Conservation (phyloP, 2,329 filamentous ascomycete genomes). For the Seiridium cupressi region DNA sequence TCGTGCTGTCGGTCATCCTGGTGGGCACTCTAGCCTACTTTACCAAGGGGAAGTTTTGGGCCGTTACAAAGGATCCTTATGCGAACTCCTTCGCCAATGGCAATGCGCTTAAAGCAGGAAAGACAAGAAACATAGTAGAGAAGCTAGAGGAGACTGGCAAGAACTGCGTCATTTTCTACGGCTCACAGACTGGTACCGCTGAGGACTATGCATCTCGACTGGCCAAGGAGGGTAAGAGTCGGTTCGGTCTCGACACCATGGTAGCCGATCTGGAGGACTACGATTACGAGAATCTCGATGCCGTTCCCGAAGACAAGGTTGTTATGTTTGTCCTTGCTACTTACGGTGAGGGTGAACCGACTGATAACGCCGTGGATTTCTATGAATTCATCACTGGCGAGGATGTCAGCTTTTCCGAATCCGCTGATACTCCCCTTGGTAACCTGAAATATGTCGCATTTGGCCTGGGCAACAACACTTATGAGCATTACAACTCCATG, state of each 20-base stretch:
- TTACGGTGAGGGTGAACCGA: slow-evolving; percentile 97
- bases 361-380: slow-evolving; percentile 98
- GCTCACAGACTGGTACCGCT: slow-evolving; percentile 95
- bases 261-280: slow-evolving; percentile 97
- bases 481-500: slow-evolving; percentile 99
- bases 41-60: slow-evolving; percentile 96
- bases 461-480: slow-evolving; percentile 97
- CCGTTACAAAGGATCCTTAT: slow-evolving; percentile 83
- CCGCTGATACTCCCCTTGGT: slow-evolving; percentile 68
- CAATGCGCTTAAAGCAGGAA: slow-evolving; percentile 71
- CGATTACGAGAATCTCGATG: slow-evolving; percentile 91
- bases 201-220: slow-evolving; percentile 97
- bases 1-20: slow-evolving; percentile 84
- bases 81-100: slow-evolving; percentile 70
- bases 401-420: slow-evolving; percentile 76
- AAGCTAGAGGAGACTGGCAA: slow-evolving; percentile 95
- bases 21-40: slow-evolving; percentile 92
- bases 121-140: slow-evolving; percentile 89
- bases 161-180: slow-evolving; percentile 98
- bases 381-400: slow-evolving; percentile 92
- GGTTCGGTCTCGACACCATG: slow-evolving; percentile 97
- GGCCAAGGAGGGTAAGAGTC: slow-evolving; percentile 94
- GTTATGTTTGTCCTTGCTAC: slow-evolving; percentile 95
- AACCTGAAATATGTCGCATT: slow-evolving; percentile 94
- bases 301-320: slow-evolving; percentile 82